phyloP scores from a whole-genome alignment of 345 rosid genomes.

The Brassica napus region DNA sequence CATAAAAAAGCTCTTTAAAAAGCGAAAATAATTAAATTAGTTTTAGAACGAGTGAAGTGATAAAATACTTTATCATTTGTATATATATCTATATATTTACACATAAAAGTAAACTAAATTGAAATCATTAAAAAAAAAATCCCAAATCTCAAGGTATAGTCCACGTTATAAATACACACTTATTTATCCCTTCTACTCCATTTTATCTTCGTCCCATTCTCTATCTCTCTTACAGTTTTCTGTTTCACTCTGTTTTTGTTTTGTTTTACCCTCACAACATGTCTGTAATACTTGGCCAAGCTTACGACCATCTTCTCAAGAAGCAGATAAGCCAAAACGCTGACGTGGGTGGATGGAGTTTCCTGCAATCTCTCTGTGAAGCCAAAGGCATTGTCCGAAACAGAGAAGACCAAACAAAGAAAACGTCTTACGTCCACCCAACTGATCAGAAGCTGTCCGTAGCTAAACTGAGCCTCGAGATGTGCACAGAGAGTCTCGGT shows the following conservation, averaged over 20 bases:
- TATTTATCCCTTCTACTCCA: neutral
- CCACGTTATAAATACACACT: conserved; percentile 30
- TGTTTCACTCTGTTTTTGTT: neutral
- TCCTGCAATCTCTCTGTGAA: conserved; percentile 47
- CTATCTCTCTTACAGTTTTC: neutral
- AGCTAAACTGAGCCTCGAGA: conserved; percentile 61
- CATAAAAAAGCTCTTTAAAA: neutral
- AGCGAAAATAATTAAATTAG: neutral
- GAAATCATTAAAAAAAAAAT: neutral
- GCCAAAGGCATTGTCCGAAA: conserved; percentile 15
- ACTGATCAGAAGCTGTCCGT: conserved; percentile 46
- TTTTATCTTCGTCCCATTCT: conserved; percentile 14
- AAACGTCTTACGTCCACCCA: conserved; percentile 56
- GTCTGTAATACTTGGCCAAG: conserved; percentile 17
- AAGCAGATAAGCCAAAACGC: conserved; percentile 4
- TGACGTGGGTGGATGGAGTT: conserved; percentile 56
- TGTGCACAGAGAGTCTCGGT: conserved; percentile 90
- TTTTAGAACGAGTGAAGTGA: neutral
- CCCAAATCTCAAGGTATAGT: neutral
- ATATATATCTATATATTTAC: neutral
- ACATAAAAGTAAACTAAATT: neutral
- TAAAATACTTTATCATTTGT: neutral
- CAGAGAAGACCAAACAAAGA: conserved; percentile 21
- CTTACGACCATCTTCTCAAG: conserved; percentile 19
- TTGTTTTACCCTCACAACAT: conserved; percentile 6